Evolutionary conservation across 2,329 filamentous ascomycete species (phyloP).

Genomic region (Trichoderma atrobrunneum): DNA sequence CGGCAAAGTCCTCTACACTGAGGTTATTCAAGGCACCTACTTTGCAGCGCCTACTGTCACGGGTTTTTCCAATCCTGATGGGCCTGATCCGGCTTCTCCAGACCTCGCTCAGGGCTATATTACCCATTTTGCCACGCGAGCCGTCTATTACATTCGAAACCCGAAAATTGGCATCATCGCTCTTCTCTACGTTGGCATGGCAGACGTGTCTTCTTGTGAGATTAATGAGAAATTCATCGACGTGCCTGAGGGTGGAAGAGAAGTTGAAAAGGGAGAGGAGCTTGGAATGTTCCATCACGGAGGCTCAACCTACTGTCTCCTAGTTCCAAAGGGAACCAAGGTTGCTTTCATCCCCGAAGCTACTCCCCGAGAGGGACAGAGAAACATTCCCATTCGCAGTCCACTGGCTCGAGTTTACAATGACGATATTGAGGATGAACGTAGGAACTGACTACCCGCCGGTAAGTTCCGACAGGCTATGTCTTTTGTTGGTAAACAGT

Average conservation of each 20-base stretch:
- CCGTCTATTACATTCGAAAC: conserved; percentile 63
- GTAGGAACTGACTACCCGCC: not conserved
- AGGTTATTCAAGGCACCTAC: conserved; percentile 58
- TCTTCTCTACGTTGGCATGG: conserved; percentile 67
- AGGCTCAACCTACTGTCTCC: conserved; percentile 61
- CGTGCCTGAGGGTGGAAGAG: not conserved
- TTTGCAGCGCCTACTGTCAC: conserved; percentile 48
- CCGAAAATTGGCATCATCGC: conserved; percentile 61
- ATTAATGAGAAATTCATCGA: conserved; percentile 35
- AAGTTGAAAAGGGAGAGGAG: conserved; percentile 59
- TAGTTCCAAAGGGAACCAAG: conserved; percentile 55
- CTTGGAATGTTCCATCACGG: conserved; percentile 74
- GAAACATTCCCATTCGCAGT: conserved; percentile 24
- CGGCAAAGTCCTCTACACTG: conserved; percentile 53
- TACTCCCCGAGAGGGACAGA: conserved; percentile 15
- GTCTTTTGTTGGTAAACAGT: not conserved
- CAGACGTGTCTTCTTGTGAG: conserved; percentile 65
- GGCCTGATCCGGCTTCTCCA: conserved; percentile 23
- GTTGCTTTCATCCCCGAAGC: conserved; percentile 28
- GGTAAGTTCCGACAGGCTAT: not conserved
- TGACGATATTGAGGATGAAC: not conserved
- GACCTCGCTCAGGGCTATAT: conserved; percentile 58
- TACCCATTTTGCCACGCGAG: conserved; percentile 60
- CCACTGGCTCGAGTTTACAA: conserved; percentile 15
- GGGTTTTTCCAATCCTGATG: conserved; percentile 17